Evolutionary conservation across 306 rosid genomes (phyloP), one percentile per base, ranked within the genome.

Genomic region (Prunus campanulata): DNA sequence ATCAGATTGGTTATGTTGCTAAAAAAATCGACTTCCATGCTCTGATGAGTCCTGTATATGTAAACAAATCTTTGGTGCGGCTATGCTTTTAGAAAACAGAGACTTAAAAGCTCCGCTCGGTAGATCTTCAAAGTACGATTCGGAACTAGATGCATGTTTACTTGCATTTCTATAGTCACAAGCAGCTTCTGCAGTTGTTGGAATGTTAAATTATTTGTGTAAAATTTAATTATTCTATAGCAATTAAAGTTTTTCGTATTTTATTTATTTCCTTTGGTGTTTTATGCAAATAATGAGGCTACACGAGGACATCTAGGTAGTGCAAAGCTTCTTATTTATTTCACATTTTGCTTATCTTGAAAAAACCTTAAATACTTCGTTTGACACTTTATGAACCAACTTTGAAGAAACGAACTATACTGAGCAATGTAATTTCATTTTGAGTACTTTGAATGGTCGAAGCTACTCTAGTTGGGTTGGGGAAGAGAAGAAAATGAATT

Each of bases 281-380:
- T 74, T 80, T 74, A 29, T 85, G 98, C 98, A 79, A 96, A 92
- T 70, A 86, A 82, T 59, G 98, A 95, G 90, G 96, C 89, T 62
- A 79, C 85, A 67, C 84, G 85, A 85, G 98, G 98, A 83, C 98
- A 95, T 77, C 83, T 27, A 60, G 98, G 97, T 67, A 92, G 93
- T 80, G 84, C 91, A 82, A 86, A 86, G 79, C 81, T 90, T 64
- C 92, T 95, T 70, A 77, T 84, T 35, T 14, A 65, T 65, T 62
- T 29, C 69, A 7, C 19, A 0, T 32, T 3, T 14, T 29, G 11
- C 49, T 35, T 2, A 29, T 32, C 16, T 10, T 18, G 14, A 8
- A n/a, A 19, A 27, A 35, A 3, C 7, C 69, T 65, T 32, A 32
- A 30, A 65, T 64, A 65, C 49, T 32, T 11, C 6, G 10, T 27